Conservation (phyloP, 1,139 yeast species). For the Yamadazyma oceani region DNA sequence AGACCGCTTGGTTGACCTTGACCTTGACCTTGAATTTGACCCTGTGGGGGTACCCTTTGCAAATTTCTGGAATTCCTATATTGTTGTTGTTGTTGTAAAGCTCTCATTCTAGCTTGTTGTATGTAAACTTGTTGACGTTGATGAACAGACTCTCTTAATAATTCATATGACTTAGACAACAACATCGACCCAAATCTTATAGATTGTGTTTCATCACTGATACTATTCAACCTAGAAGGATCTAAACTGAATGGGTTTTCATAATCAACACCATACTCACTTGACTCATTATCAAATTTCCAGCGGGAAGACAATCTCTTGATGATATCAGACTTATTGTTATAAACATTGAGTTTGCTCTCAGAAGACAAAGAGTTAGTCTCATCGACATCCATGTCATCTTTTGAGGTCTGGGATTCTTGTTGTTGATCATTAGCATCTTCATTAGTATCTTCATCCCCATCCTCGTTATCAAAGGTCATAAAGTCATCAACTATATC, state of each 20-base stretch:
- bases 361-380: conserved; percentile 6
- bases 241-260: conserved; percentile 61
- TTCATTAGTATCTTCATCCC: conserved; percentile 21
- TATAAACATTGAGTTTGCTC: conserved; percentile 45
- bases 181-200: conserved; percentile 92
- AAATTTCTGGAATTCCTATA: conserved; percentile 12
- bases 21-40: conserved; percentile 13
- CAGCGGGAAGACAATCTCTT: conserved; percentile 68
- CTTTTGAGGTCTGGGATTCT: background rate
- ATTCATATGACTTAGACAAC: conserved; percentile 79
- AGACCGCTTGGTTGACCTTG: background rate
- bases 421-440: conserved; percentile 11
- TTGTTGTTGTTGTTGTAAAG: conserved; percentile 43
- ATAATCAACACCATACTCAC: conserved; percentile 47
- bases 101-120: conserved; percentile 48
- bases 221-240: conserved; percentile 71
- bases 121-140: conserved; percentile 44
- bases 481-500: conserved; percentile 40
- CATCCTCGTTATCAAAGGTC: conserved; percentile 27
- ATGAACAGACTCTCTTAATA: conserved; percentile 53
- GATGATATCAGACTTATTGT: conserved; percentile 51
- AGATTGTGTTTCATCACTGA: conserved; percentile 83
- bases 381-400: conserved; percentile 4
- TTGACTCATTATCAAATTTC: conserved; percentile 70
- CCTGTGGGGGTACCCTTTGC: conserved; percentile 24